Base-by-base conservation (phyloP, 768 basidiomycete species). In the Tulasnella sp. region DNA sequence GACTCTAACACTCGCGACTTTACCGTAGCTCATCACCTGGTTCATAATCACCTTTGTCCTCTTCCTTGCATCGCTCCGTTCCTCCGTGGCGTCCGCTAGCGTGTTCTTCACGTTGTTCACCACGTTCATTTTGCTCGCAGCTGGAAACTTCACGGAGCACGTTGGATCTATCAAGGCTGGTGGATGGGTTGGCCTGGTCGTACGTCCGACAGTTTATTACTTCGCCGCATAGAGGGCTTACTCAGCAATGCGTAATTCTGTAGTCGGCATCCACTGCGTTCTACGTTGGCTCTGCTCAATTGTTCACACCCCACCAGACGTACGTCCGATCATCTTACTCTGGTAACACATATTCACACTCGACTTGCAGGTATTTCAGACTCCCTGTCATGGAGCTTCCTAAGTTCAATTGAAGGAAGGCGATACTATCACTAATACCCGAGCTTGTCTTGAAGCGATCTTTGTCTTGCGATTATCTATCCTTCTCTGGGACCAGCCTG, bases 1-100 rank as follows among this genome's bases (percentile, higher is more conserved):
- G 21, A 9, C 25, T 23, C 41, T n/a, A n/a, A n/a, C n/a, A n/a
- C n/a, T n/a, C n/a, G n/a, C 25, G 41, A 45, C 17, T 37, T 2
- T 19, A 27, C 25, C 19, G 17, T 54, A 77, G 70, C 73, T 90
- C 27, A 73, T 78, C 45, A 73, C 79, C 15, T 91, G 88, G 88
- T 77, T 77, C 63, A 68, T 86, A 58, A 69, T 89, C 23, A 86
- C 87, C 0, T 56, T 56, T 41, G 14, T 56, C 25, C 43, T 56
- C 63, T 64, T 67, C 46, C 31, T 82, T 31, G 80, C 72, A 14
- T 67, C 75, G 2, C 66, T 78, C 2, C 73, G 77, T 58, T 72
- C 74, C 21, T 79, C 75, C 39, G 32, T 81, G 32, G 74, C 73
- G 36, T 68, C 80, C 15, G 67, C 75, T 11, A 67, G 71, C 0